Conservation (phyloP, 1,284 basidiomycete species). For the Sanghuangporus sanghuang region DNA sequence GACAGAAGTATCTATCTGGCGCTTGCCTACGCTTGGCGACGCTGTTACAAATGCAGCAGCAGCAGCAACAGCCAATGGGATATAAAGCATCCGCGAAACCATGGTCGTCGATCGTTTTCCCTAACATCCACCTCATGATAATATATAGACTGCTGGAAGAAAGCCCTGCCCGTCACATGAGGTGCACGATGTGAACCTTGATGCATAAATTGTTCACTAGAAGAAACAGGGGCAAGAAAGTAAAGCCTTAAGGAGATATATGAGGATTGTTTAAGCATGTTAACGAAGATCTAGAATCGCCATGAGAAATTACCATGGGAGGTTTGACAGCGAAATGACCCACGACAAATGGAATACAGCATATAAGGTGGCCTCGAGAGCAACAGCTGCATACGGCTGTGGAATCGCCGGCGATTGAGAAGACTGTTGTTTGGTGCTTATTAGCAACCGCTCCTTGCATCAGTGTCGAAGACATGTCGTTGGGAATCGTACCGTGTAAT, state of each 20-base stretch:
- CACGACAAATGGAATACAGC: not conserved
- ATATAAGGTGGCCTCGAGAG: not conserved
- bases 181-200: not conserved
- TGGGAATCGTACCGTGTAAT: not conserved
- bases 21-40: not conserved
- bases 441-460: too few species aligned
- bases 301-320: not conserved
- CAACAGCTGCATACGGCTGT: not conserved
- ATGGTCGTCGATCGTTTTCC: not conserved
- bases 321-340: not conserved
- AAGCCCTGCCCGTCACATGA: too few species aligned
- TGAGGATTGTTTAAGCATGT: not conserved
- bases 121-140: not conserved
- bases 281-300: not conserved
- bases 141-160: not conserved
- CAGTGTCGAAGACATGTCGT: not conserved
- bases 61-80: not conserved
- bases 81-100: not conserved
- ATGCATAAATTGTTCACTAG: not conserved
- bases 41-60: not conserved
- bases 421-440: too few species aligned
- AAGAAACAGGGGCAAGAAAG: not conserved
- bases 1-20: slow-evolving; percentile 26
- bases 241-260: not conserved
- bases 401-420: too few species aligned